Evolutionary conservation across 208 protist species (phyloP).

Genomic region (Borovskyia barvae): DNA sequence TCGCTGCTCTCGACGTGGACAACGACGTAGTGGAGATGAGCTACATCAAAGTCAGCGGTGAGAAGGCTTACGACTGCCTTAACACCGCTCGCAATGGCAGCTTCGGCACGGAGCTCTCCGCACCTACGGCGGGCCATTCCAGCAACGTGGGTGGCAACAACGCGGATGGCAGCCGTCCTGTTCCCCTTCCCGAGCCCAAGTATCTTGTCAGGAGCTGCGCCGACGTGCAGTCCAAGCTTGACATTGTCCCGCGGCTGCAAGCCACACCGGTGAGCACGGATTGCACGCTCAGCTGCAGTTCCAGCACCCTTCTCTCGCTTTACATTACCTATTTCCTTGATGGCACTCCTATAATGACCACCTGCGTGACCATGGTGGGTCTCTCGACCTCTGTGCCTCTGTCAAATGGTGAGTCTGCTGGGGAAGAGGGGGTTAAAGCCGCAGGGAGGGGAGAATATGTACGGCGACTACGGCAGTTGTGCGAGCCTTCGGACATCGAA

Average conservation of each 20-base stretch:
- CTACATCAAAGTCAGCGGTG: constrained; percentile 78
- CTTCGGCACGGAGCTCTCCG: constrained; percentile 20
- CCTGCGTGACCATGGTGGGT: constrained; percentile 85
- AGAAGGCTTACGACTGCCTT: constrained; percentile 71
- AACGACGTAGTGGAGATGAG: constrained; percentile 73
- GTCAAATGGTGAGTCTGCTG: constrained; percentile 72
- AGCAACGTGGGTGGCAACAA: constrained; percentile 4
- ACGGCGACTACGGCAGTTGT: constrained; percentile 78
- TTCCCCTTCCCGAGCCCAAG: constrained; percentile 42
- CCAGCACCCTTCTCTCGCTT: constrained; percentile 59
- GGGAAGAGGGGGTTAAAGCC: constrained; percentile 79
- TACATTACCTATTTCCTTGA: constrained; percentile 61
- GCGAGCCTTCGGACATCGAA: constrained; percentile 35
- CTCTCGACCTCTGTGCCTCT: constrained; percentile 92
- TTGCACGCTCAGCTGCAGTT: constrained; percentile 64
- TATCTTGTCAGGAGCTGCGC: constrained; percentile 35
- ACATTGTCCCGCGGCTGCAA: constrained; percentile 33
- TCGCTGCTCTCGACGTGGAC: constrained; percentile 32
- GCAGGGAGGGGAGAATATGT: constrained; percentile 92
- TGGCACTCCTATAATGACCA: constrained; percentile 49
- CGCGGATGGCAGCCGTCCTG: not conserved
- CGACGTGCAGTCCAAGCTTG: constrained; percentile 25
- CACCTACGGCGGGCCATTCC: constrained; percentile 7
- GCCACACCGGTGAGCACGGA: constrained; percentile 48
- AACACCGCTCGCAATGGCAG: constrained; percentile 9